Base-by-base conservation (phyloP, 305 asterid genomes). In the Coffea humblotiana region DNA sequence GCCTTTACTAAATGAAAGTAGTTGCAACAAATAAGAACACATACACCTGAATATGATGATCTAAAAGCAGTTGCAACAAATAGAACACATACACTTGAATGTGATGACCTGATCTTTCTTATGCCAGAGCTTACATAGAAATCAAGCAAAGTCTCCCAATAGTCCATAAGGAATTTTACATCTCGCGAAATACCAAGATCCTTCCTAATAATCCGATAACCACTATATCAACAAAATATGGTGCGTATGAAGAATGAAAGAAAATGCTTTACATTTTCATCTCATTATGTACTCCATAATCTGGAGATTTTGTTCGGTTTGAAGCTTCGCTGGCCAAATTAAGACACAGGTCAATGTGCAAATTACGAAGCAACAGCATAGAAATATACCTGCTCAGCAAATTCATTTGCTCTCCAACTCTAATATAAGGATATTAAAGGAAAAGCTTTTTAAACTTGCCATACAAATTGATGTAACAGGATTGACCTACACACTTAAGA, bases 91-190 rank as follows among this genome's bases (percentile, higher is more conserved):
- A 25, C 78, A 87, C 88, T 87, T 83, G 82, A 87, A 87, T 47
- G 85, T 85, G 74, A 87, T 81, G 2, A 87, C 84, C 47, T 84
- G 90, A 0, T 87, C 82, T 84, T 87, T 79, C 84, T 81, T 78
- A 84, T 84, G 4, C 85, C 90, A 10, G 87, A 84, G 82, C 87
- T 83, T 13, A 69, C 84, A 83, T 84, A 87, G 80, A 84, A 87
- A 76, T 87, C 90, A 51, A 87, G 71, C 70, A 87, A 51, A 54
- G 83, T 76, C 77, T 86, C 87, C 86, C 87, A 84, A 78, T 76
- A 70, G 76, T 64, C 12, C 65, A 58, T 8, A 61, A 40, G 21
- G 13, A 37, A 23, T 27, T 29, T 67, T 43, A 35, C 43, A 70
- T 23, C 23, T n/a, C 11, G 45, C n/a, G 72, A 1, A 72, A 45